phyloP scores from a whole-genome alignment of 1,284 basidiomycete genomes.

The Moesziomyces sp. region DNA sequence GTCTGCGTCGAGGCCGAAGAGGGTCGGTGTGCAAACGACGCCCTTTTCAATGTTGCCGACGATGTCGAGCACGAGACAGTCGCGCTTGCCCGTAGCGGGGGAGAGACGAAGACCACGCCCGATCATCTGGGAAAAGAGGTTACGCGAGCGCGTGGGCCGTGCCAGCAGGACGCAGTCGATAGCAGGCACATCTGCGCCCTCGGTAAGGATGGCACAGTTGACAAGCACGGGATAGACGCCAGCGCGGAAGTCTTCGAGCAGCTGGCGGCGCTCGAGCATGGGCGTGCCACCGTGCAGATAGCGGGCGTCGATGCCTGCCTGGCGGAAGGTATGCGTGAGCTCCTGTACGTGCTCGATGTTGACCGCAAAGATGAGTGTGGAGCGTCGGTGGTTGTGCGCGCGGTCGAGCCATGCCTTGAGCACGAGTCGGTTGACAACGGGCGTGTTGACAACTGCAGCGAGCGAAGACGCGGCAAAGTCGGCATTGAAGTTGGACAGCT shows the following conservation, averaged over 20 bases:
- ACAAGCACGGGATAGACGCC: slow-evolving; percentile 86
- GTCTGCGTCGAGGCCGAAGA: slow-evolving; percentile 85
- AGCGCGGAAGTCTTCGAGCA: slow-evolving; percentile 78
- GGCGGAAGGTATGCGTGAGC: slow-evolving; percentile 79
- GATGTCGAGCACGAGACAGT: slow-evolving; percentile 91
- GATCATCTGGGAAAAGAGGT: slow-evolving; percentile 94
- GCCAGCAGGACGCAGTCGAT: slow-evolving; percentile 89
- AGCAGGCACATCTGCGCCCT: slow-evolving; percentile 64
- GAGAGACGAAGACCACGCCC: slow-evolving; percentile 90
- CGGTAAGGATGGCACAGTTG: slow-evolving; percentile 85
- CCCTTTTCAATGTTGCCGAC: slow-evolving; percentile 82
- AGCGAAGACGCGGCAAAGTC: slow-evolving; percentile 59
- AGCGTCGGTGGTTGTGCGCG: slow-evolving; percentile 72
- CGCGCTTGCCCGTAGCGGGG: slow-evolving; percentile 80
- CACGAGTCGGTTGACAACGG: slow-evolving; percentile 57
- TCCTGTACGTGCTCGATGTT: slow-evolving; percentile 84
- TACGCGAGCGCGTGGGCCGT: slow-evolving; percentile 81
- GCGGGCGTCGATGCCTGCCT: slow-evolving; percentile 85
- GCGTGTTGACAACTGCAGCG: slow-evolving; percentile 58
- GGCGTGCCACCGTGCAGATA: slow-evolving; percentile 79
- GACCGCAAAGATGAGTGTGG: slow-evolving; percentile 90
- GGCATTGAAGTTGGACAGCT: slow-evolving; percentile 27
- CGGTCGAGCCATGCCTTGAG: slow-evolving; percentile 62
- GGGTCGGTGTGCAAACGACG: slow-evolving; percentile 81
- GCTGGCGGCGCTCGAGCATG: slow-evolving; percentile 74